Percentiles rank a stretch among this genome's conserved stretches.
Conservation (phyloP, 106 monocot genomes). For the Amphibolis antarctica region DNA sequence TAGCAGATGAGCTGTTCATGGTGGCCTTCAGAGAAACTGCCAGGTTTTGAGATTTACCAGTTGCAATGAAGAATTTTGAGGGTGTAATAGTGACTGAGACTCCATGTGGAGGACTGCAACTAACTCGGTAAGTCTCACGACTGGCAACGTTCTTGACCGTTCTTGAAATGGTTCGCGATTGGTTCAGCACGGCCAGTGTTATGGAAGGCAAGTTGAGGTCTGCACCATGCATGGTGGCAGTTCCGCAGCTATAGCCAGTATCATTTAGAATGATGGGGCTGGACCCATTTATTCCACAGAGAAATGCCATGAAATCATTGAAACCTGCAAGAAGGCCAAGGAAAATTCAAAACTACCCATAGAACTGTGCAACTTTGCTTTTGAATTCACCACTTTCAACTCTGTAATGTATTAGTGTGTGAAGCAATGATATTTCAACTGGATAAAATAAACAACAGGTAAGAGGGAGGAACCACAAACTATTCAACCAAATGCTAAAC, state of each 20-base stretch:
- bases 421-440: too few relatives aligned
- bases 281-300: conserved; percentile 83
- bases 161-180: conserved; percentile 47
- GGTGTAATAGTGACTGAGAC: conserved; percentile 56
- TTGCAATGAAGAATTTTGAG: conserved; percentile 37
- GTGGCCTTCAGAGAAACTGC: conserved; percentile 57
- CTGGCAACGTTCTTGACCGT: conserved; percentile 53
- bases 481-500: too few relatives aligned
- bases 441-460: too few relatives aligned
- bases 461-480: too few relatives aligned
- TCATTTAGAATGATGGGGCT: conserved; percentile 62
- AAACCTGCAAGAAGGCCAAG: conserved; percentile 37
- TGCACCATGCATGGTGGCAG: conserved; percentile 28
- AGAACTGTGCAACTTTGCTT: too few relatives aligned
- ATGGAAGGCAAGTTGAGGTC: conserved; percentile 91
- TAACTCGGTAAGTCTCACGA: conserved; percentile 50
- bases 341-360: too few relatives aligned
- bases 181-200: conserved; percentile 58
- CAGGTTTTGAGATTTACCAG: conserved; percentile 40
- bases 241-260: conserved; percentile 44
- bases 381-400: too few relatives aligned
- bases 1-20: conserved; percentile 50
- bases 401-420: too few relatives aligned
- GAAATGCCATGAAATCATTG: conserved; percentile 66
- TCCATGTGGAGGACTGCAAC: conserved; percentile 69